A percentile compares a stretch with the other conserved stretches of the same genome.
phyloP scores from a whole-genome alignment of 1,139 yeast genomes.

The Saccharomyces hybrid region DNA sequence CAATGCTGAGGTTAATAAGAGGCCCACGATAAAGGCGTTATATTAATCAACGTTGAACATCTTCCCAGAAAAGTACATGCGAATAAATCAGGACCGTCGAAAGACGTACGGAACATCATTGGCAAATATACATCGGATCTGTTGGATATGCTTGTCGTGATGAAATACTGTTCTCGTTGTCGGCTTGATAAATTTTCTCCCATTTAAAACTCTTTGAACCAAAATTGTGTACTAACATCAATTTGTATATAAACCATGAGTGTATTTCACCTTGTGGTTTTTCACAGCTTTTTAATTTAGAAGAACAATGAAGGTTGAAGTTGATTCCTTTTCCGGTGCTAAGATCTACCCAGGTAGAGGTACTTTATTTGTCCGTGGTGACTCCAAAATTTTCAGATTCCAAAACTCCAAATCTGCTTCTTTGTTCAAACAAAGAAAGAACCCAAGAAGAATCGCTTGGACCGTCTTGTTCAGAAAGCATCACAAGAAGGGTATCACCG shows the following conservation, averaged over 20 bases:
- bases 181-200: neutral
- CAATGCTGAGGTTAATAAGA: neutral
- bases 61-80: neutral
- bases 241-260: neutral
- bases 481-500: conserved; percentile 99
- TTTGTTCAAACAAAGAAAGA: conserved; percentile 98
- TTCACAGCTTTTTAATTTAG: neutral
- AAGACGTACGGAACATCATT: neutral
- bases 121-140: neutral
- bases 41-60: too few relatives aligned
- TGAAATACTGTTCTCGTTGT: neutral
- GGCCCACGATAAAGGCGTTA: neutral
- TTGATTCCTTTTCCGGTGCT: conserved; percentile 98
- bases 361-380: conserved; percentile 97
- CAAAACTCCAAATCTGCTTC: conserved; percentile 96
- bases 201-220: neutral
- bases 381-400: conserved; percentile 99
- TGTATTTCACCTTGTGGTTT: neutral
- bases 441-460: conserved; percentile 99
- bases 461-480: conserved; percentile 98
- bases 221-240: neutral
- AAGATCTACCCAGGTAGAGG: conserved; percentile 99
- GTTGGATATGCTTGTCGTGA: neutral
- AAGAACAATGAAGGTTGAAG: conserved; percentile 87
- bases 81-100: neutral